A percentile compares a stretch with the other conserved stretches of the same genome.
Conservation (phyloP, 2,329 filamentous ascomycete genomes). For the Xylaria sp. region DNA sequence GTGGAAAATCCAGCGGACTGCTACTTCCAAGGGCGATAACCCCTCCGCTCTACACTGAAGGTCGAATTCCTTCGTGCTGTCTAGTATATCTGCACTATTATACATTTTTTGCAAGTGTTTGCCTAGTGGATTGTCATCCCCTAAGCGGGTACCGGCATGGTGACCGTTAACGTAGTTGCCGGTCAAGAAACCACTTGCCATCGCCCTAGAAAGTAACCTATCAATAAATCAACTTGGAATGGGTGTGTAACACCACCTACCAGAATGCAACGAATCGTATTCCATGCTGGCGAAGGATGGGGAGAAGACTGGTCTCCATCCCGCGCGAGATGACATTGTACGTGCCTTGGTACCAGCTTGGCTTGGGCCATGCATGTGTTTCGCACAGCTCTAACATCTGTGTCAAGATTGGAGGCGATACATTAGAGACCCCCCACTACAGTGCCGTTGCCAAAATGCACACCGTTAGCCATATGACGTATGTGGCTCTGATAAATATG, state of each 20-base stretch:
- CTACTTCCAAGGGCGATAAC: not conserved
- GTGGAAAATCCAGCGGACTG: not conserved
- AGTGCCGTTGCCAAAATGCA: no score
- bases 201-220: not conserved
- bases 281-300: conserved; percentile 49
- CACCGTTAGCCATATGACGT: no score
- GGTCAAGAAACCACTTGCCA: not conserved
- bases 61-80: not conserved
- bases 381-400: conserved; percentile 50
- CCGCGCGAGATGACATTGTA: conserved; percentile 53
- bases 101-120: not conserved
- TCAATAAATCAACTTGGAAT: not conserved
- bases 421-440: conserved; percentile 54
- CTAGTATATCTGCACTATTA: not conserved
- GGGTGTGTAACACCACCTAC: conserved; percentile 17
- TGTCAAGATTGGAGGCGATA: conserved; percentile 46
- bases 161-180: not conserved
- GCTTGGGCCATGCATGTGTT: conserved; percentile 50
- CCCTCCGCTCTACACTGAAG: not conserved
- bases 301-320: conserved; percentile 51
- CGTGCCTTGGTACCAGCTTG: conserved; percentile 53
- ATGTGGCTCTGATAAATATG: no score
- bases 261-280: conserved; percentile 39
- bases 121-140: not conserved
- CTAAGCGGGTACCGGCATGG: not conserved